Conservation (phyloP, 208 protist species). For the Wallacemonas sp. region DNA sequence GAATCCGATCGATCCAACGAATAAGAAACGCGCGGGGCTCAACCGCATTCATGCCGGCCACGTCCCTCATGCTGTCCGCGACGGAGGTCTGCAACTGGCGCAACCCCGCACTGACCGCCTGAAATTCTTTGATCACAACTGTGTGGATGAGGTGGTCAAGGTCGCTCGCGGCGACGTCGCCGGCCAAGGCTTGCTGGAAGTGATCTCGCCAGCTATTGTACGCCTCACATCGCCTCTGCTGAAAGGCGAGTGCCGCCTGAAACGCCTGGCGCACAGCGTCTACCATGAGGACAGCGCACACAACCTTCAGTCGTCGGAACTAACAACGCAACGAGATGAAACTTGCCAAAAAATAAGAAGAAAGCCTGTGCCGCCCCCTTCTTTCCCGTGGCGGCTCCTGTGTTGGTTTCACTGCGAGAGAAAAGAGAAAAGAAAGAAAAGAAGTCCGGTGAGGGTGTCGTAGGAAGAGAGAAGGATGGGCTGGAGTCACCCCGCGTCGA, state of each 20-base stretch:
- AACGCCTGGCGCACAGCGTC: not conserved
- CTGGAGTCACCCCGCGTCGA: no score
- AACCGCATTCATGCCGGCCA: not conserved
- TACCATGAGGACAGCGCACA: not conserved
- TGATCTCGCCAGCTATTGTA: constrained; percentile 60
- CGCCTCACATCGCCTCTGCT: constrained; percentile 56
- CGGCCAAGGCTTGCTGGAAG: constrained; percentile 45
- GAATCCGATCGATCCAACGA: constrained; percentile 58
- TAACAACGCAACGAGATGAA: no score
- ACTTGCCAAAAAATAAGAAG: no score
- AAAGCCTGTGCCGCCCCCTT: no score
- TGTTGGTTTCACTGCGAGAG: no score
- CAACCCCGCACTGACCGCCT: constrained; percentile 46
- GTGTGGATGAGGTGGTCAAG: constrained; percentile 38
- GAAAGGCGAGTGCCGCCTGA: constrained; percentile 28
- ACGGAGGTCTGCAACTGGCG: constrained; percentile 34
- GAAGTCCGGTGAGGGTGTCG: no score
- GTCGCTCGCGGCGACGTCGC: constrained; percentile 32
- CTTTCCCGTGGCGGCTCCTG: no score
- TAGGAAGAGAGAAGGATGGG: no score
- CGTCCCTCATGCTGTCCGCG: not conserved
- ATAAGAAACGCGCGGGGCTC: constrained; percentile 13
- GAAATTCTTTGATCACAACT: constrained; percentile 52
- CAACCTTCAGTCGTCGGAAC: no score
- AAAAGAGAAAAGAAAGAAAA: no score